These are phyloP conservation scores for Neurospora discreta DNA, from an alignment of 495 filamentous ascomycete genomes.

Conservation along the genomic window DNA sequence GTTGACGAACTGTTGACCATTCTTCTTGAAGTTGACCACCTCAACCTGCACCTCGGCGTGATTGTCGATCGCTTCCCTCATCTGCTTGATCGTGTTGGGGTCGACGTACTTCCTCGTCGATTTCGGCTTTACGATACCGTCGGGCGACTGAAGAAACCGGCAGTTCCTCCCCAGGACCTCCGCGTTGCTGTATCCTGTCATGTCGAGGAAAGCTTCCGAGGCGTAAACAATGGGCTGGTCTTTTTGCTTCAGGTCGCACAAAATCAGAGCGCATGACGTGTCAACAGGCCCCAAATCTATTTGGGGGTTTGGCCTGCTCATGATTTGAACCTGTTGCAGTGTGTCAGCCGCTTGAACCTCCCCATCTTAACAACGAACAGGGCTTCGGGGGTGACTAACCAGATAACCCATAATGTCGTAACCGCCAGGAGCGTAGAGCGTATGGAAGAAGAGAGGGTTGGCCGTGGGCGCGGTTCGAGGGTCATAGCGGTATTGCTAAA, in stretches of 20 bases:
- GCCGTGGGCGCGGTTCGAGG: background rate
- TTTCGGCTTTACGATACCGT: constrained; percentile 16
- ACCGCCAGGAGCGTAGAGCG: constrained; percentile 35
- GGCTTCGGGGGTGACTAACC: constrained; percentile 17
- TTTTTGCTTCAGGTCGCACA: constrained; percentile 34
- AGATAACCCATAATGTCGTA: constrained; percentile 39
- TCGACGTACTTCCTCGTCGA: constrained; percentile 24
- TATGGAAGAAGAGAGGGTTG: constrained; percentile 34
- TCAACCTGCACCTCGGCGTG: constrained; percentile 31
- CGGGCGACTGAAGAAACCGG: constrained; percentile 41
- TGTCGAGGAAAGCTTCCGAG: constrained; percentile 28
- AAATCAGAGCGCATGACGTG: constrained; percentile 32
- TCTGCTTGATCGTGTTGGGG: constrained; percentile 22
- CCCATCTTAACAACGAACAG: background rate
- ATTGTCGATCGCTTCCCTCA: constrained; percentile 29
- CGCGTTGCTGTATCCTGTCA: constrained; percentile 32
- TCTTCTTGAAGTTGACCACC: constrained; percentile 40
- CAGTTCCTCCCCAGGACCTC: constrained; percentile 40
- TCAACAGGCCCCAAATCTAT: constrained; percentile 37
- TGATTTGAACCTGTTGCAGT: constrained; percentile 25
- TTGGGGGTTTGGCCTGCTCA: constrained; percentile 30
- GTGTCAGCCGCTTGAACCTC: background rate
- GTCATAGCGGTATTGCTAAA: background rate
- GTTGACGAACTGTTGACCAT: constrained; percentile 34
- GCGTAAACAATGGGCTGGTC: constrained; percentile 41